Conservation (phyloP, 208 protist genomes). For the Kentomonas sorsogonicus region DNA sequence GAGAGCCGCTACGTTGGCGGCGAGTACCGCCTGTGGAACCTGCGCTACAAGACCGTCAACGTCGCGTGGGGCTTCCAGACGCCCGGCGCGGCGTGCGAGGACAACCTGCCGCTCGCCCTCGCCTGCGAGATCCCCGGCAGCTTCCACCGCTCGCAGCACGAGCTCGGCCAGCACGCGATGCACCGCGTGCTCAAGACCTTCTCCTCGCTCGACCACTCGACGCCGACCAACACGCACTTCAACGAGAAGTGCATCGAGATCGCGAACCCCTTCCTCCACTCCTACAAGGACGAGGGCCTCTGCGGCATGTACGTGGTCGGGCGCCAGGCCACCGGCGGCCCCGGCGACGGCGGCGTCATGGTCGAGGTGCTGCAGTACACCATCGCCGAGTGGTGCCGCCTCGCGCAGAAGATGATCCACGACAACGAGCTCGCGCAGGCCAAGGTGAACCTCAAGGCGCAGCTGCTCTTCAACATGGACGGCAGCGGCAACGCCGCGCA, state of each 20-base stretch:
- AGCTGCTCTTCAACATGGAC: slow-evolving; percentile 89
- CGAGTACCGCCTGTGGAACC: slow-evolving; percentile 85
- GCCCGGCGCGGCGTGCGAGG: slow-evolving; percentile 73
- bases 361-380: slow-evolving; percentile 87
- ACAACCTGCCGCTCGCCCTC: slow-evolving; percentile 81
- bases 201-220: slow-evolving; percentile 83
- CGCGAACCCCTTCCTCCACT: slow-evolving; percentile 82
- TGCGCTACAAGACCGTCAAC: slow-evolving; percentile 85
- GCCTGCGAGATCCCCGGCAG: slow-evolving; percentile 82
- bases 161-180: slow-evolving; percentile 83
- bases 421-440: slow-evolving; percentile 79
- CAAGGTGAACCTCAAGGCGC: slow-evolving; percentile 86
- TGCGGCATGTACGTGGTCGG: slow-evolving; percentile 86
- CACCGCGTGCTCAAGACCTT: slow-evolving; percentile 85
- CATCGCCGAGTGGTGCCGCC: slow-evolving; percentile 82
- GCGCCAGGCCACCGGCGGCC: slow-evolving; percentile 48
- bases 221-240: slow-evolving; percentile 85
- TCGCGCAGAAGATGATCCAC: slow-evolving; percentile 82
- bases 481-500: slow-evolving; percentile 77
- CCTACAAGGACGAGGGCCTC: slow-evolving; percentile 84
- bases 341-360: slow-evolving; percentile 60
- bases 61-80: slow-evolving; percentile 88
- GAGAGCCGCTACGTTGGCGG: slow-evolving; percentile 77
- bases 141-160: slow-evolving; percentile 87
- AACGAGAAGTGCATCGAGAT: slow-evolving; percentile 85